Conservation (phyloP, 805 yeast genomes). For the Phaffomyces thermotolerans region DNA sequence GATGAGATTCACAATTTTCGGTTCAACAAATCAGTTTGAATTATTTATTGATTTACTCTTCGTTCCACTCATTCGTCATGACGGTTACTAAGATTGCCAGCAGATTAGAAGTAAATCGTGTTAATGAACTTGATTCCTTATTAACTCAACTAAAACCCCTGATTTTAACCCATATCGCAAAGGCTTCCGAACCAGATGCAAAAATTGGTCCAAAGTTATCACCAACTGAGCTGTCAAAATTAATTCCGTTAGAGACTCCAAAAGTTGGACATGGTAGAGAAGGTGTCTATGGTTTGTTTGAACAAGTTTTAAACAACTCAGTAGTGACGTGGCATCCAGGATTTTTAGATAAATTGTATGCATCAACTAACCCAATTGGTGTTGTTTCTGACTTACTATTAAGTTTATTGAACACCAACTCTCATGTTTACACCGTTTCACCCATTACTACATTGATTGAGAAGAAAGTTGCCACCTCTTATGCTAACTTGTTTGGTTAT, state of each 20-base stretch:
- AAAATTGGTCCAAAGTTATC: slow-evolving; percentile 45
- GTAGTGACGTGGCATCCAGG: slow-evolving; percentile 87
- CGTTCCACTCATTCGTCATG: neutral
- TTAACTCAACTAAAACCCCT: slow-evolving; percentile 44
- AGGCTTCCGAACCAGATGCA: slow-evolving; percentile 35
- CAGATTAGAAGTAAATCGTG: slow-evolving; percentile 42
- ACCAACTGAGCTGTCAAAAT: slow-evolving; percentile 40
- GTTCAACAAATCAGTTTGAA: neutral
- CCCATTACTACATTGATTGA: slow-evolving; percentile 76
- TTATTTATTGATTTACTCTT: neutral
- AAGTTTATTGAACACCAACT: slow-evolving; percentile 69
- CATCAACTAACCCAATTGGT: slow-evolving; percentile 82
- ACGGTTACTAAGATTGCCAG: slow-evolving; percentile 21
- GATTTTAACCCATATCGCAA: slow-evolving; percentile 47
- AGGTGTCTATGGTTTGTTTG: slow-evolving; percentile 43
- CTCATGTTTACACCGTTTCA: slow-evolving; percentile 80
- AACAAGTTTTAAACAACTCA: slow-evolving; percentile 53
- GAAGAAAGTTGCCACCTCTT: slow-evolving; percentile 55
- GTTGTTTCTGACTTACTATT: slow-evolving; percentile 63
- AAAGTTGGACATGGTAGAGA: slow-evolving; percentile 32
- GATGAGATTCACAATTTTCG: no score
- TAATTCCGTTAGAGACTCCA: slow-evolving; percentile 30
- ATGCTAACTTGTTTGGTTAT: slow-evolving; percentile 63
- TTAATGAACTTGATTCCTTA: slow-evolving; percentile 47
- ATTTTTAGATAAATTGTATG: slow-evolving; percentile 75